A percentile compares a stretch with the other conserved stretches of the same genome.
Conservation (phyloP, 1,284 basidiomycete species). For the Sporisorium iseilematis-ciliati region DNA sequence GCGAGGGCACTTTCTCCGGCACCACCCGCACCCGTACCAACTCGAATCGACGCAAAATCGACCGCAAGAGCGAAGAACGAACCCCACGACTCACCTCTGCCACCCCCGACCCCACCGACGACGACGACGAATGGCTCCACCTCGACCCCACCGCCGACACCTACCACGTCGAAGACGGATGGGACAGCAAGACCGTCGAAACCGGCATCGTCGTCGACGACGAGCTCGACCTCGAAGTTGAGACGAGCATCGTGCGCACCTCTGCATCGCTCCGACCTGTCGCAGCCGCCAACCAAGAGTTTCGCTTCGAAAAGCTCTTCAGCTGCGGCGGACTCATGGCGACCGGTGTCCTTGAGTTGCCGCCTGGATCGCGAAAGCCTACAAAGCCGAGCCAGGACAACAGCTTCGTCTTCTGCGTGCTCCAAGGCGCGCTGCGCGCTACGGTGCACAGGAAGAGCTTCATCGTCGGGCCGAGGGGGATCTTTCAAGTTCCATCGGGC, state of each 20-base stretch:
- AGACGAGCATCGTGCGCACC: conserved; percentile 70
- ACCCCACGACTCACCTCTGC: conserved; percentile 66
- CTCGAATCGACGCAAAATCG: conserved; percentile 13
- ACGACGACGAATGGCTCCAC: conserved; percentile 59
- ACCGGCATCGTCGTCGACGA: conserved; percentile 80
- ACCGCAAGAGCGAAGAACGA: conserved; percentile 53
- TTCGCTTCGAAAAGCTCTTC: conserved; percentile 93
- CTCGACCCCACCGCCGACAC: conserved; percentile 72
- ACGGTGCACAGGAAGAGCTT: conserved; percentile 83
- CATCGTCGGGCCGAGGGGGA: conserved; percentile 82
- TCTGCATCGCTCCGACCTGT: conserved; percentile 21
- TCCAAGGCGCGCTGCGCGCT: conserved; percentile 83
- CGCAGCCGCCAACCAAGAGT: conserved; percentile 75
- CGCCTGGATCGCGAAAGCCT: conserved; percentile 82
- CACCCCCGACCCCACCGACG: conserved; percentile 58
- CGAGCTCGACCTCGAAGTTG: conserved; percentile 75
- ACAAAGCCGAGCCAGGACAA: conserved; percentile 92
- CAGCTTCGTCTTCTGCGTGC: conserved; percentile 79
- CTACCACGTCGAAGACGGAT: conserved; percentile 75
- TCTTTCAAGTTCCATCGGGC: conserved; percentile 89
- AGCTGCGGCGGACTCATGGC: conserved; percentile 92
- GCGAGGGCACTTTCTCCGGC: conserved; percentile 69
- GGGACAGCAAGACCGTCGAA: conserved; percentile 84
- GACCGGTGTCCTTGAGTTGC: conserved; percentile 86
- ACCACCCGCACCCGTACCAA: conserved; percentile 23